These are phyloP conservation scores for Chondrus crispus DNA, from an alignment of 23 red algal species.

Conservation along the genomic window DNA sequence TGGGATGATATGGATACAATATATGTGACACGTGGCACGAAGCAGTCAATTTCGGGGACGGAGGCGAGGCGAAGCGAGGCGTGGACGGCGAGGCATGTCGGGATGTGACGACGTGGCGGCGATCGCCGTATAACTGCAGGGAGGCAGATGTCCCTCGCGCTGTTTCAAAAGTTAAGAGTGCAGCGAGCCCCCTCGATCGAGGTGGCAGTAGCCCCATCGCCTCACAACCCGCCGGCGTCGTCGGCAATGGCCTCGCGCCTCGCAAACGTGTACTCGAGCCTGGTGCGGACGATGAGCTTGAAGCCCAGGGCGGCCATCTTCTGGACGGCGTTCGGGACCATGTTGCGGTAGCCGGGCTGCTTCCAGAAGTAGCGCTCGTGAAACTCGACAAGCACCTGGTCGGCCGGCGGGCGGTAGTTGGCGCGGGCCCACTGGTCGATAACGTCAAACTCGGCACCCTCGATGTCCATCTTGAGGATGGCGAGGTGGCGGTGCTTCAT, in stretches of 20 bases:
- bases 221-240: too few relatives aligned
- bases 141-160: too few relatives aligned
- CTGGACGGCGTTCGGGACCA: not conserved
- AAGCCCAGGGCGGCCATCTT: conserved; percentile 20
- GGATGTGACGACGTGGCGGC: too few relatives aligned
- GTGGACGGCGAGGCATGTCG: too few relatives aligned
- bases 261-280: not conserved
- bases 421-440: conserved; percentile 7
- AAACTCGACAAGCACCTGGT: conserved; percentile 45
- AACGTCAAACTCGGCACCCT: conserved; percentile 23
- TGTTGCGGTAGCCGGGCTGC: not conserved
- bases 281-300: not conserved
- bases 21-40: too few relatives aligned
- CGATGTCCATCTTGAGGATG: conserved; percentile 26
- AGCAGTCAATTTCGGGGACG: too few relatives aligned
- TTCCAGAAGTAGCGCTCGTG: conserved; percentile 22
- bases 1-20: too few relatives aligned
- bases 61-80: too few relatives aligned
- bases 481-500: not conserved
- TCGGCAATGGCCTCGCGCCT: not conserved
- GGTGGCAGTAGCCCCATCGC: too few relatives aligned
- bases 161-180: too few relatives aligned
- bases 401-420: not conserved
- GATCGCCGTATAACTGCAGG: too few relatives aligned
- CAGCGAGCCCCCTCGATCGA: too few relatives aligned